phyloP scores from a whole-genome alignment of 768 basidiomycete species.

The Lentinula sp. region DNA sequence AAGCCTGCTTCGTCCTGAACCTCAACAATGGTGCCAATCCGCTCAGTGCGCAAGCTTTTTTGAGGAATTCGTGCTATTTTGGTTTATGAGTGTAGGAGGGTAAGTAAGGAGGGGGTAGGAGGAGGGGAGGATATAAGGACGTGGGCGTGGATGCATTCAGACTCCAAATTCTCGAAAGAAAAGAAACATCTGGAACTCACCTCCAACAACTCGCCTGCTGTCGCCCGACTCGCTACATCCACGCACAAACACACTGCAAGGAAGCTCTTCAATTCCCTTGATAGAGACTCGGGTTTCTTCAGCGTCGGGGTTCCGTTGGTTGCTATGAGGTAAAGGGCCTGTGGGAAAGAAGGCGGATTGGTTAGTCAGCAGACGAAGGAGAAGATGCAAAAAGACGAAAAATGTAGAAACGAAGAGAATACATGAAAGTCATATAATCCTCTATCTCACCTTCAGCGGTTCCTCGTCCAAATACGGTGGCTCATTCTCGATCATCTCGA shows the following conservation, averaged over 20 bases:
- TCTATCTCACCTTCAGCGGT: conserved; percentile 54
- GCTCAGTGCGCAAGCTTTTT: conserved; percentile 77
- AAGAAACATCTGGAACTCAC: conserved; percentile 36
- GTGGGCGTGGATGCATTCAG: not conserved
- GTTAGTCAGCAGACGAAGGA: not conserved
- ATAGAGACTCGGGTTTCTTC: conserved; percentile 91
- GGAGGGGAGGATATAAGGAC: not conserved
- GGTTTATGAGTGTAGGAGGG: not conserved
- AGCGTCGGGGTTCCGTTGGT: conserved; percentile 98
- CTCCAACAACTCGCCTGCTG: conserved; percentile 78
- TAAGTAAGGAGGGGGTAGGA: not conserved
- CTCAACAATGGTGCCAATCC: conserved; percentile 83
- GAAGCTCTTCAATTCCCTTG: conserved; percentile 91
- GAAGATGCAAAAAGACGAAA: not conserved
- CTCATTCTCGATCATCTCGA: conserved; percentile 99
- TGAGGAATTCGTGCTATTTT: conserved; percentile 86
- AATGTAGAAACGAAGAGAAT: not conserved
- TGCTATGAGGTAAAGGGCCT: conserved; percentile 87
- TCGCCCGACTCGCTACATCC: conserved; percentile 90
- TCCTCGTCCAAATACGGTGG: conserved; percentile 96
- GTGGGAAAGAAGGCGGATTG: not conserved
- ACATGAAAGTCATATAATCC: not conserved
- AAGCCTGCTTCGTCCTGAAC: conserved; percentile 60
- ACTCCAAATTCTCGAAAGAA: not conserved
- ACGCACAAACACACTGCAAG: conserved; percentile 97